phyloP scores from a whole-genome alignment of 108 stramenopile species.

The Nitzschia sp. region DNA sequence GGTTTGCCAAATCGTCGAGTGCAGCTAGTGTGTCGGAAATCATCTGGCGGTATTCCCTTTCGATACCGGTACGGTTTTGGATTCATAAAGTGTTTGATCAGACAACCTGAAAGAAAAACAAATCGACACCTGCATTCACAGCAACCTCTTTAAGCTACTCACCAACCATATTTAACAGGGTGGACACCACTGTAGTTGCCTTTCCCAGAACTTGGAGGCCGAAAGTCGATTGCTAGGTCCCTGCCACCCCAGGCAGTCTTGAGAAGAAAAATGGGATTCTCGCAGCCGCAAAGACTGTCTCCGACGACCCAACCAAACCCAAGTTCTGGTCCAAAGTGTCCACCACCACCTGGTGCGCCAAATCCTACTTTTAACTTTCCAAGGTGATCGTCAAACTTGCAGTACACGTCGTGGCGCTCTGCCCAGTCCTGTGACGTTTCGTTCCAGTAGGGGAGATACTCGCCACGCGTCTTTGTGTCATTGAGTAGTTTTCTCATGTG shows the following conservation, averaged over 20 bases:
- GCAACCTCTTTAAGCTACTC: too few relatives aligned
- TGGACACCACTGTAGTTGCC: slow-evolving; percentile 6
- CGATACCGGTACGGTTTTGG: too few relatives aligned
- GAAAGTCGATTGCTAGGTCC: slow-evolving; percentile 37
- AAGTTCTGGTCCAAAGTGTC: slow-evolving; percentile 44
- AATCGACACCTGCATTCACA: too few relatives aligned
- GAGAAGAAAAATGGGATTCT: slow-evolving; percentile 29
- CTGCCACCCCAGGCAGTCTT: slow-evolving; percentile 53
- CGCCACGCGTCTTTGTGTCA: slow-evolving; percentile 6
- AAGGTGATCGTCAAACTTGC: slow-evolving; percentile 2
- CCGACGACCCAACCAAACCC: slow-evolving; percentile 37
- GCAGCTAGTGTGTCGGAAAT: background rate
- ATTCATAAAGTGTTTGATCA: too few relatives aligned
- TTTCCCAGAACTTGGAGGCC: slow-evolving; percentile 36
- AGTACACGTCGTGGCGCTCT: slow-evolving; percentile 6
- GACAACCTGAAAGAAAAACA: too few relatives aligned
- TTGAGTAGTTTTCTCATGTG: slow-evolving; percentile 21
- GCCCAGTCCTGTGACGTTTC: slow-evolving; percentile 6
- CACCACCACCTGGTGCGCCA: slow-evolving; percentile 2
- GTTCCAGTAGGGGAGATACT: slow-evolving; percentile 12
- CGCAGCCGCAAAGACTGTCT: slow-evolving; percentile 16
- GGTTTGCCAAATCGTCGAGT: slow-evolving; percentile 10
- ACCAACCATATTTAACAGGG: slow-evolving; percentile 12
- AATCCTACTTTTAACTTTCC: slow-evolving; percentile 19
- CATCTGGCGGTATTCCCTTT: slow-evolving; percentile 21